Conservation (phyloP, 2,329 filamentous ascomycete species). For the Seiridium cupressi region DNA sequence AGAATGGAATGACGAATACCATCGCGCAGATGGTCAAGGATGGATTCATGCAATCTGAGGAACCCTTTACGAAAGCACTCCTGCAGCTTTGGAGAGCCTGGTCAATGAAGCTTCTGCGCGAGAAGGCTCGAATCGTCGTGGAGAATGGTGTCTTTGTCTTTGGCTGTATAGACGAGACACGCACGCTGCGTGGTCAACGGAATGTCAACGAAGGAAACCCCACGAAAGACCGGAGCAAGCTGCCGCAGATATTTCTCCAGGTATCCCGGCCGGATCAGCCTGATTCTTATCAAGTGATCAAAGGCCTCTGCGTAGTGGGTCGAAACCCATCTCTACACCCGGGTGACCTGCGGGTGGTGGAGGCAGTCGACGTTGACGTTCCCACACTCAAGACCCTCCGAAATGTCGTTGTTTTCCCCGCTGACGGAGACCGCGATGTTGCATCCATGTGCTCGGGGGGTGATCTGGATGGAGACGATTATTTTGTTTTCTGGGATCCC, state of each 20-base stretch:
- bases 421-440: slow-evolving; percentile 78
- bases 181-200: slow-evolving; percentile 69
- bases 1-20: slow-evolving; percentile 74
- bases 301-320: slow-evolving; percentile 78
- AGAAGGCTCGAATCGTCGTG: slow-evolving; percentile 84
- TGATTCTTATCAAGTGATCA: slow-evolving; percentile 61
- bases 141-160: slow-evolving; percentile 84
- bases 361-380: slow-evolving; percentile 79
- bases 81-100: slow-evolving; percentile 84
- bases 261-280: slow-evolving; percentile 59
- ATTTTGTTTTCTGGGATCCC: slow-evolving; percentile 87
- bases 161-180: slow-evolving; percentile 85
- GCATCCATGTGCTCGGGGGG: slow-evolving; percentile 95
- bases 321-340: slow-evolving; percentile 93
- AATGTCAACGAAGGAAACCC: slow-evolving; percentile 38
- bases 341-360: slow-evolving; percentile 85
- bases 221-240: slow-evolving; percentile 43
- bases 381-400: slow-evolving; percentile 72
- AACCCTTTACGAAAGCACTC: slow-evolving; percentile 81
- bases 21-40: slow-evolving; percentile 75
- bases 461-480: slow-evolving; percentile 95
- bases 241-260: slow-evolving; percentile 90
- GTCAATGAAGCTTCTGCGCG: slow-evolving; percentile 86
- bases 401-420: slow-evolving; percentile 85
- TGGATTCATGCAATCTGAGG: slow-evolving; percentile 71